A percentile compares a stretch with the other conserved stretches of the same genome.
These are phyloP conservation scores for Boletus reticuloceps DNA, from an alignment of 768 basidiomycete species.

Conservation along the genomic window DNA sequence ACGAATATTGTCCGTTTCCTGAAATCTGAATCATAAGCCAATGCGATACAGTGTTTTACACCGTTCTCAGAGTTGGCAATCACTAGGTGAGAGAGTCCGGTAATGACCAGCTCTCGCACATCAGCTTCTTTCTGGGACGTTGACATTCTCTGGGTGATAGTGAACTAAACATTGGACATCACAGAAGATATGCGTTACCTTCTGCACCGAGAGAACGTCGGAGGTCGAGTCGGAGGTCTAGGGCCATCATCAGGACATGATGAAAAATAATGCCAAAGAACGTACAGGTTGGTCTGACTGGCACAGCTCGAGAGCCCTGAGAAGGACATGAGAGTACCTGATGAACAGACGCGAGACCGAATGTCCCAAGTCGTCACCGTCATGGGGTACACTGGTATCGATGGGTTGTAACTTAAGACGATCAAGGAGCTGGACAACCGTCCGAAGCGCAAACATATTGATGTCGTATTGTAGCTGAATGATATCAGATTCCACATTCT, in stretches of 20 bases:
- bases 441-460: constrained; percentile 71
- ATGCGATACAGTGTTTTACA: constrained; percentile 80
- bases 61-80: constrained; percentile 84
- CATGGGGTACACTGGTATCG: constrained; percentile 47
- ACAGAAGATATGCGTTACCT: constrained; percentile 31
- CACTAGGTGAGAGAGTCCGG: constrained; percentile 78
- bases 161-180: constrained; percentile 1
- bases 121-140: constrained; percentile 54
- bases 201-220: constrained; percentile 46
- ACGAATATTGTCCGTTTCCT: constrained; percentile 77
- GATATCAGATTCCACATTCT: constrained; percentile 39
- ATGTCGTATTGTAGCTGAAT: constrained; percentile 55
- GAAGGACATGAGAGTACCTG: constrained; percentile 66
- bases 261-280: not conserved
- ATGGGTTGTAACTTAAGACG: constrained; percentile 63
- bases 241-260: constrained; percentile 3
- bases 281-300: constrained; percentile 47
- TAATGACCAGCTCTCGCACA: constrained; percentile 73
- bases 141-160: constrained; percentile 38
- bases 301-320: constrained; percentile 56
- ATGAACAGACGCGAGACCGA: constrained; percentile 77
- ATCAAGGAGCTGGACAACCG: constrained; percentile 72
- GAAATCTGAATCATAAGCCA: constrained; percentile 73
- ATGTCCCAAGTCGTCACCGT: constrained; percentile 64
- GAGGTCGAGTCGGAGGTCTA: constrained; percentile 51